phyloP scores from a whole-genome alignment of 2,329 filamentous ascomycete genomes.

The Tolypocladium ophioglossoides region DNA sequence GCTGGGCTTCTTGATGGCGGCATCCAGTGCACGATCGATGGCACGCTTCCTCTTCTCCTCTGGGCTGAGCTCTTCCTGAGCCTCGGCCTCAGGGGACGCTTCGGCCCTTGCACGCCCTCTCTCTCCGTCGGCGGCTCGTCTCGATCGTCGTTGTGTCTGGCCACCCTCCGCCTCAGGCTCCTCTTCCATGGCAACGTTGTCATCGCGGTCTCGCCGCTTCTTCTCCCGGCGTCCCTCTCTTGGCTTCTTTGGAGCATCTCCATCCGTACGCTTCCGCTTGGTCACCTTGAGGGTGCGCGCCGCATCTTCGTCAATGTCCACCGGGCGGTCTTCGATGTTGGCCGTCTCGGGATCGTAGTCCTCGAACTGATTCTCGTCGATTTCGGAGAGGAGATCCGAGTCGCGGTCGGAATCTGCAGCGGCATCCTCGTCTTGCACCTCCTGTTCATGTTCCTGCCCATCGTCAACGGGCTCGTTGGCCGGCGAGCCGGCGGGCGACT shows the following conservation, averaged over 20 bases:
- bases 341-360: conserved; percentile 57
- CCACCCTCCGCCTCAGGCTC: conserved; percentile 33
- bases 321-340: conserved; percentile 51
- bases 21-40: conserved; percentile 79
- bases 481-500: conserved; percentile 29
- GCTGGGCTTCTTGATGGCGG: conserved; percentile 70
- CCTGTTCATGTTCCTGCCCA: conserved; percentile 30
- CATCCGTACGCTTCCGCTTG: conserved; percentile 55
- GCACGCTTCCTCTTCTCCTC: conserved; percentile 77
- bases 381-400: conserved; percentile 53
- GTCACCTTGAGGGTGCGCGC: conserved; percentile 52
- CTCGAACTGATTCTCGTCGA: conserved; percentile 59
- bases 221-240: conserved; percentile 64
- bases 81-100: conserved; percentile 47
- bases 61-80: conserved; percentile 70
- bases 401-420: conserved; percentile 41
- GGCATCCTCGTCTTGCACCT: conserved; percentile 28
- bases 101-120: conserved; percentile 35
- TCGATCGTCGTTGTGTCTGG: conserved; percentile 35
- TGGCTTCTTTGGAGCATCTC: conserved; percentile 59
- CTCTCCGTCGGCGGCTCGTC: conserved; percentile 33
- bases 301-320: conserved; percentile 58
- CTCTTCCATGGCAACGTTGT: conserved; percentile 36
- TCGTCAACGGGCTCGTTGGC: conserved; percentile 26
- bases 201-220: conserved; percentile 41